Conservation (phyloP, 2,329 filamentous ascomycete species). For the Fusarium oligoseptatum region DNA sequence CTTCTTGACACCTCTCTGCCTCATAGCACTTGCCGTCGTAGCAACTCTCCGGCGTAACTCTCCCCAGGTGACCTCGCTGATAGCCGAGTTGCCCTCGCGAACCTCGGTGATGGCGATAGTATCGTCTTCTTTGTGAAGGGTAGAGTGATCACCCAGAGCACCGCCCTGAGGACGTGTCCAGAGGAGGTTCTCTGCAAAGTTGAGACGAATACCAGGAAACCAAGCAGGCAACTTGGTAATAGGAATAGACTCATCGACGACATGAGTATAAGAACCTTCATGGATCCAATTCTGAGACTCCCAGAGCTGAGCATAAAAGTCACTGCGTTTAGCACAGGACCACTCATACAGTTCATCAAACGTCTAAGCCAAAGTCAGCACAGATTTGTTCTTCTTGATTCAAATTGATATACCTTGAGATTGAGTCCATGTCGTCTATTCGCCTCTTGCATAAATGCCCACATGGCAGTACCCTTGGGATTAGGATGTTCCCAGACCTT, state of each 20-base stretch:
- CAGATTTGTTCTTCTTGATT: neutral
- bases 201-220: conserved; percentile 81
- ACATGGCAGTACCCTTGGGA: conserved; percentile 74
- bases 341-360: conserved; percentile 79
- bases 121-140: conserved; percentile 75
- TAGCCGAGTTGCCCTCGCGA: conserved; percentile 72
- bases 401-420: conserved; percentile 64
- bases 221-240: conserved; percentile 81
- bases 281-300: conserved; percentile 72
- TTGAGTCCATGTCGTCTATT: conserved; percentile 69
- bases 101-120: conserved; percentile 80
- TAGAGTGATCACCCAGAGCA: conserved; percentile 62
- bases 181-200: conserved; percentile 85
- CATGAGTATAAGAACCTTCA: conserved; percentile 67
- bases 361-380: conserved; percentile 57
- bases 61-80: conserved; percentile 74
- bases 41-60: conserved; percentile 73
- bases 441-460: conserved; percentile 73
- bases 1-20: conserved; percentile 72
- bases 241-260: conserved; percentile 77
- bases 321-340: conserved; percentile 71
- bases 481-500: conserved; percentile 78
- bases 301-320: conserved; percentile 77
- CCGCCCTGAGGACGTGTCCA: conserved; percentile 64
- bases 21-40: conserved; percentile 74